These are phyloP conservation scores for Cantharellus anzutake DNA, from an alignment of 768 basidiomycete species.

Conservation along the genomic window DNA sequence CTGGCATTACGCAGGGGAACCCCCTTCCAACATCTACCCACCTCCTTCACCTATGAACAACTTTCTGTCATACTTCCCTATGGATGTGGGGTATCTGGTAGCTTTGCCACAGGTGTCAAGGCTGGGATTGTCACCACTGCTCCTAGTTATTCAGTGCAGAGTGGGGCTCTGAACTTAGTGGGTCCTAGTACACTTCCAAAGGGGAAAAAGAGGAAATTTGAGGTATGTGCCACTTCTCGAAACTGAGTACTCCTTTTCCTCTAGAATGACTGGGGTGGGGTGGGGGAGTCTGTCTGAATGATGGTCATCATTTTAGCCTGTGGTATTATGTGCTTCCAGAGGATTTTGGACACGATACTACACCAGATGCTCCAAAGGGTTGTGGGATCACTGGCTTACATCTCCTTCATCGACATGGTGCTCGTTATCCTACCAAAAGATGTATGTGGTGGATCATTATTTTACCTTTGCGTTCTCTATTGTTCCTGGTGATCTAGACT, in stretches of 20 bases:
- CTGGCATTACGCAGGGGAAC: slow-evolving; percentile 31
- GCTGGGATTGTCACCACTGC: slow-evolving; percentile 13
- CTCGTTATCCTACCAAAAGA: slow-evolving; percentile 29
- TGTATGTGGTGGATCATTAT: slow-evolving; percentile 1
- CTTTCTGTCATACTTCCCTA: slow-evolving; percentile 54
- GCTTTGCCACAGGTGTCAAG: slow-evolving; percentile 34
- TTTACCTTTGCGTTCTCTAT: background rate
- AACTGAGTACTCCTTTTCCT: slow-evolving; percentile 47
- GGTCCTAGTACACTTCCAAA: slow-evolving; percentile 4
- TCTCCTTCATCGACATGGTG: slow-evolving; percentile 67
- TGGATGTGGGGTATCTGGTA: slow-evolving; percentile 58
- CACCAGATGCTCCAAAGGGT: slow-evolving; percentile 45
- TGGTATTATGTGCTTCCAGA: slow-evolving; percentile 59
- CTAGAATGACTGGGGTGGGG: background rate
- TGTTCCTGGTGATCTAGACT: background rate
- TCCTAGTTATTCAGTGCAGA: slow-evolving; percentile 46
- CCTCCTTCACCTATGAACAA: slow-evolving; percentile 56
- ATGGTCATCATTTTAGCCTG: slow-evolving; percentile 27
- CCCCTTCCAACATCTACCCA: slow-evolving; percentile 48
- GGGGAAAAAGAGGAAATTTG: slow-evolving; percentile 20
- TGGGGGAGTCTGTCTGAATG: background rate
- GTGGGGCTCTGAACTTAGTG: slow-evolving; percentile 21
- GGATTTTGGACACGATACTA: slow-evolving; percentile 54
- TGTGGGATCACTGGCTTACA: slow-evolving; percentile 61
- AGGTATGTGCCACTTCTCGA: slow-evolving; percentile 44